Percentiles rank a stretch among this genome's conserved stretches.
Conservation (phyloP, 2,329 filamentous ascomycete species). For the Diaporthe sp. region DNA sequence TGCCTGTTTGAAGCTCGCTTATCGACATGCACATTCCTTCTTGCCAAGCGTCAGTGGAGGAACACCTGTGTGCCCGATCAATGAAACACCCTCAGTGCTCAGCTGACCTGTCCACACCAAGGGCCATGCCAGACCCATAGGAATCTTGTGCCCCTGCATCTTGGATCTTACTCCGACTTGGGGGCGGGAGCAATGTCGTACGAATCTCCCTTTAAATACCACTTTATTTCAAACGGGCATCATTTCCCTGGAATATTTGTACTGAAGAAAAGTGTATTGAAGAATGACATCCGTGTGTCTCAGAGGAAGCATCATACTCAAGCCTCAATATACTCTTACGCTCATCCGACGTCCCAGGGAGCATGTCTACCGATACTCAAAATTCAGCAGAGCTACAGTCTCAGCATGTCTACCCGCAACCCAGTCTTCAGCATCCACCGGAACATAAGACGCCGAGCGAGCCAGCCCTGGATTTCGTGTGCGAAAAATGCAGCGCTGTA, state of each 20-base stretch:
- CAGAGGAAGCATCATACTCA: neutral
- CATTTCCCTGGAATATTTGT: neutral
- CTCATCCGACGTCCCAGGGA: neutral
- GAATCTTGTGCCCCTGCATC: neutral
- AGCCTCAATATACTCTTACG: neutral
- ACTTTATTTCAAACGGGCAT: neutral
- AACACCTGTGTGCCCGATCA: neutral
- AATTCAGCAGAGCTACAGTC: neutral
- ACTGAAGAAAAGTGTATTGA: neutral
- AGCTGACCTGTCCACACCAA: neutral
- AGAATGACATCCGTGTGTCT: neutral
- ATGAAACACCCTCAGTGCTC: neutral
- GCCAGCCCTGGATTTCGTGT: neutral
- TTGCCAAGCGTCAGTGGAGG: neutral
- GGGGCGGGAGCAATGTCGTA: neutral
- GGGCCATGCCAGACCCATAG: neutral
- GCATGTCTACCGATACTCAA: neutral
- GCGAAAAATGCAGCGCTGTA: neutral
- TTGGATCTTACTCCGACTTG: neutral
- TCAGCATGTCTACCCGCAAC: too few relatives aligned
- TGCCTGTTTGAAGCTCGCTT: neutral
- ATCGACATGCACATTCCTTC: neutral
- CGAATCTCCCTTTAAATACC: neutral
- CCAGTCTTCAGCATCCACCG: neutral
- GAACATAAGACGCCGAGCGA: neutral